phyloP scores from a whole-genome alignment of 805 yeast species.

The Sugiyamaella lignohabitans region DNA sequence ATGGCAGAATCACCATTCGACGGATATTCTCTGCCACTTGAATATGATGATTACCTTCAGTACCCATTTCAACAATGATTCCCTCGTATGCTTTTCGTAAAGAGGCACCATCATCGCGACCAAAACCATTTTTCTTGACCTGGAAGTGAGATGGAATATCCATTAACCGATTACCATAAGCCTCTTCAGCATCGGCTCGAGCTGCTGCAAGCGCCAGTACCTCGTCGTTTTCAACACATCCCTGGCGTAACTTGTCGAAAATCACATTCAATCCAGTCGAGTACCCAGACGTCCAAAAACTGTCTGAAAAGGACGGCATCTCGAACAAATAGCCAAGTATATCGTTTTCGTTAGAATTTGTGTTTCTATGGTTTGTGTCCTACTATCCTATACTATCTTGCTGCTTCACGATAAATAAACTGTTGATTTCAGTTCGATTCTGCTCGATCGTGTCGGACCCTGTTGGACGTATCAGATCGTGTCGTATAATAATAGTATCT shows the following conservation, averaged over 20 bases:
- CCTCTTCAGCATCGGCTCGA: slow-evolving; percentile 65
- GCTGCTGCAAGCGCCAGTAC: slow-evolving; percentile 57
- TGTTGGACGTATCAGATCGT: too few relatives aligned
- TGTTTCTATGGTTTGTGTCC: too few relatives aligned
- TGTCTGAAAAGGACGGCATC: slow-evolving; percentile 59
- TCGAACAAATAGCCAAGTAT: neutral
- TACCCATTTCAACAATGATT: slow-evolving; percentile 45
- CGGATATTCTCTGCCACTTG: slow-evolving; percentile 58
- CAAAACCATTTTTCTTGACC: slow-evolving; percentile 38
- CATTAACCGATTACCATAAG: slow-evolving; percentile 53
- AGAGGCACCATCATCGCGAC: slow-evolving; percentile 57
- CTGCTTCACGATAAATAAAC: too few relatives aligned
- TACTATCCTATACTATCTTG: too few relatives aligned
- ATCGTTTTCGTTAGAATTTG: too few relatives aligned
- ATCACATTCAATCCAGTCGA: slow-evolving; percentile 37
- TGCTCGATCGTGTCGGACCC: too few relatives aligned
- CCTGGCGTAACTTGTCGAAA: slow-evolving; percentile 38
- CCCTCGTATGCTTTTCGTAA: slow-evolving; percentile 58
- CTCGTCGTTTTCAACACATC: slow-evolving; percentile 65
- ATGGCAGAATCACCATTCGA: slow-evolving; percentile 59
- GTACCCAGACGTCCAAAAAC: slow-evolving; percentile 71
- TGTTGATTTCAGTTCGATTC: too few relatives aligned
- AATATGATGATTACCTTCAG: slow-evolving; percentile 53
- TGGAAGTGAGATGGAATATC: slow-evolving; percentile 35
- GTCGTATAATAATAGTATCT: too few relatives aligned